Evolutionary conservation across 2,329 filamentous ascomycete species (phyloP), one percentile per base, ranked within the genome.

Genomic region (Rhynchosporium graminicola): DNA sequence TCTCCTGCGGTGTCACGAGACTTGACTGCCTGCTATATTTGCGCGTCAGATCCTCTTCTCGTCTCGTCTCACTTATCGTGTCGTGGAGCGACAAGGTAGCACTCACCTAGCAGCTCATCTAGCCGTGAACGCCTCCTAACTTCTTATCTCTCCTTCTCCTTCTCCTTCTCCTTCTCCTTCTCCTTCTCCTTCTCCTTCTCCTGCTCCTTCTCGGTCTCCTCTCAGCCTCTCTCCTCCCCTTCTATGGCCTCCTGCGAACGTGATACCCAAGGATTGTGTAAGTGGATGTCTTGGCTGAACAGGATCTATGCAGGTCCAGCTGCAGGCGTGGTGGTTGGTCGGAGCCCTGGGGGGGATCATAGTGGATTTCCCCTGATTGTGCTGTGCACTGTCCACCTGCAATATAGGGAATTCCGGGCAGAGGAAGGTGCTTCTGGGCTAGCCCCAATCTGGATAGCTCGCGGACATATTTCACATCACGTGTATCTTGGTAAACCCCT

Each of bases 1-100:
- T 46, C n/a, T 12, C 8, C 50, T 56, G 57, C 51, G 48, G 57
- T 57, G 61, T 63, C 61, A 63, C 61, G 61, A 56, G 61, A 63
- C 61, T 51, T 42, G 47, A 15, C 43, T 52, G 12, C 40, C n/a
- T 36, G 40, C 40, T 50, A 42, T 48, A 48, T 52, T 40, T 38
- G 43, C 38, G 47, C 31, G 42, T 29, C 36, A 43, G 28, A 26
- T 60, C n/a, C 29, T 60, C 48, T 60, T 20, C n/a, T 54, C 26
- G 29, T 29, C 10, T 12, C 33, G 50, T 54, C 33, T 54, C 15
- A 54, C 50, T n/a, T 36, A 33, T 54, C 33, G 33, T n/a, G 50
- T 28, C n/a, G 31, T 26, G 12, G 33, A 20, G 50, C 38, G 9
- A 36, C 13, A 36, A 10, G 33, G 29, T 0, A 10, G 31, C 20